A percentile compares a stretch with the other conserved stretches of the same genome.
These are phyloP conservation scores for Mycena polygramma DNA, from an alignment of 768 basidiomycete genomes.

Conservation along the genomic window DNA sequence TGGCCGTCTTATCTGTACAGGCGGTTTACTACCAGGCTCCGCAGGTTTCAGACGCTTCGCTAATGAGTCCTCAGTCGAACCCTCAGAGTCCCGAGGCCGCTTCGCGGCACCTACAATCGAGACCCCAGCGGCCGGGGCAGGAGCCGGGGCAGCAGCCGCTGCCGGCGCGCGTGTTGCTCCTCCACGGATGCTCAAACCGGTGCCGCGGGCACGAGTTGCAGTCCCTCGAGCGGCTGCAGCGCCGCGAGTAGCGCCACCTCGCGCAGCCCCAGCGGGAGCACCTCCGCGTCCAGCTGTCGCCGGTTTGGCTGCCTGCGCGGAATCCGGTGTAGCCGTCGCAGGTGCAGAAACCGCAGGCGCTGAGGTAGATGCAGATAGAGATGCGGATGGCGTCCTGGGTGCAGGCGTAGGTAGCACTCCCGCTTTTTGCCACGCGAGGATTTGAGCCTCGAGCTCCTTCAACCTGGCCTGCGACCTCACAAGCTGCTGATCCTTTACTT, in stretches of 20 bases:
- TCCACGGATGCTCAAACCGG: slow-evolving; percentile 48
- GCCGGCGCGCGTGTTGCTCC: slow-evolving; percentile 38
- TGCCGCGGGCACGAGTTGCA: slow-evolving; percentile 46
- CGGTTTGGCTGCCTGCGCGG: slow-evolving; percentile 38
- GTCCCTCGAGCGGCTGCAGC: slow-evolving; percentile 36
- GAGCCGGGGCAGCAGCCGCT: slow-evolving; percentile 38
- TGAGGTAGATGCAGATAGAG: slow-evolving; percentile 40
- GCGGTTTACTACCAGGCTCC: slow-evolving; percentile 47
- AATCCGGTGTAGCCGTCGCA: slow-evolving; percentile 27
- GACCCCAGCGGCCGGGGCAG: slow-evolving; percentile 54
- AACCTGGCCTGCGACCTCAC: slow-evolving; percentile 69
- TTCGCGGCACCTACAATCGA: slow-evolving; percentile 80
- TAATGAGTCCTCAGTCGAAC: slow-evolving; percentile 66
- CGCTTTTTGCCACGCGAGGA: slow-evolving; percentile 67
- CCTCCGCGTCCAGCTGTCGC: slow-evolving; percentile 20
- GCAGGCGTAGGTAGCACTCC: slow-evolving; percentile 59
- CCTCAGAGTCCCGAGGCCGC: slow-evolving; percentile 70
- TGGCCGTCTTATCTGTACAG: slow-evolving; percentile 51
- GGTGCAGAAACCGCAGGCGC: slow-evolving; percentile 30
- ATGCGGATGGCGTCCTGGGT: slow-evolving; percentile 35
- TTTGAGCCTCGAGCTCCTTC: slow-evolving; percentile 77
- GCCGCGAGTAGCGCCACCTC: slow-evolving; percentile 39
- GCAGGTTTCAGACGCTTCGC: slow-evolving; percentile 78
- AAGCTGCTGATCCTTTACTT: slow-evolving; percentile 81
- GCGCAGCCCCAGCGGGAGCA: slow-evolving; percentile 29